Evolutionary conservation across 495 filamentous ascomycete species (phyloP).

Genomic region (Symbiotaphrina buchneri): DNA sequence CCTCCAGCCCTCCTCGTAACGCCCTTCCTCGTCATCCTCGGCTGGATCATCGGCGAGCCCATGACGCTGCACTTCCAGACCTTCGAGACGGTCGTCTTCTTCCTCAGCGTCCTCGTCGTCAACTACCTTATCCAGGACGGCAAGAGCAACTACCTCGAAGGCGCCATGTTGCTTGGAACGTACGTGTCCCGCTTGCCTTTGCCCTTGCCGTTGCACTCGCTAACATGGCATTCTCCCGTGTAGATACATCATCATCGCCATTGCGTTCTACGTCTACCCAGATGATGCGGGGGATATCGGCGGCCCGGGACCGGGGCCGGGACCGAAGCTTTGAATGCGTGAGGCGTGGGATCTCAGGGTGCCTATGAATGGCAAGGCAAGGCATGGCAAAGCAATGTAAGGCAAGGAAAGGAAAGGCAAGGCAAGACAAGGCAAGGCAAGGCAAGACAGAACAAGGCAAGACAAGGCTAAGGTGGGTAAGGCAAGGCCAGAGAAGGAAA

Average conservation of each 20-base stretch:
- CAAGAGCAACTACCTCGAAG: slow-evolving; percentile 65
- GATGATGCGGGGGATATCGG: slow-evolving; percentile 17
- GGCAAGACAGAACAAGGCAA: too few relatives aligned
- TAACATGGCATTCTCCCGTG: not conserved
- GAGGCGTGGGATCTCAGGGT: not conserved
- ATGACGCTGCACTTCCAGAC: slow-evolving; percentile 17
- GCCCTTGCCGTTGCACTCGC: not conserved
- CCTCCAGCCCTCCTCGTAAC: slow-evolving; percentile 18
- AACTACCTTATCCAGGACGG: slow-evolving; percentile 62
- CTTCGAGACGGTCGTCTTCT: slow-evolving; percentile 16
- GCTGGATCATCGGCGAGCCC: slow-evolving; percentile 15
- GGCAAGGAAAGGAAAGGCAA: too few relatives aligned
- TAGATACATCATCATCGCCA: slow-evolving; percentile 5
- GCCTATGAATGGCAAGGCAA: too few relatives aligned
- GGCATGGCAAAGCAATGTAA: too few relatives aligned
- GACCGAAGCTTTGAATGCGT: too few relatives aligned
- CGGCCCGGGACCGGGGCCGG: too few relatives aligned
- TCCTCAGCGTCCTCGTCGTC: slow-evolving; percentile 18
- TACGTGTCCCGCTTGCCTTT: slow-evolving; percentile 4
- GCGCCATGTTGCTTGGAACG: slow-evolving; percentile 26
- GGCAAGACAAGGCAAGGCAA: too few relatives aligned
- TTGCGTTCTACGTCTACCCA: slow-evolving; percentile 15
- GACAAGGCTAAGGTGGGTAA: too few relatives aligned
- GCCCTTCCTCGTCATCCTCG: slow-evolving; percentile 18
- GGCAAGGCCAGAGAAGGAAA: too few relatives aligned